phyloP scores from a whole-genome alignment of 768 basidiomycete genomes.

The Tulasnella sp. region DNA sequence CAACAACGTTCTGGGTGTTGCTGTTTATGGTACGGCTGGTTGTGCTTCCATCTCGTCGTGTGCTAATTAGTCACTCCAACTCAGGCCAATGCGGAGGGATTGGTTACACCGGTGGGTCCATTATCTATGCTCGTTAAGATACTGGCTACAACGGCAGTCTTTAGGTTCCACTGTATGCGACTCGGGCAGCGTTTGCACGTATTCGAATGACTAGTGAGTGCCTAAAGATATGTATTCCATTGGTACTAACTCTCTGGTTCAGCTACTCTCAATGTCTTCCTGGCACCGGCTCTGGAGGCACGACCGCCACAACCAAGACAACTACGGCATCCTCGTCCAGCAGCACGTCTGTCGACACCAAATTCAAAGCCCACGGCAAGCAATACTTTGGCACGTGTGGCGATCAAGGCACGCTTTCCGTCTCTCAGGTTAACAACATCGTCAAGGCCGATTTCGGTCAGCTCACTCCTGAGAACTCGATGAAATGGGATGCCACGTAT shows the following conservation, averaged over 20 bases:
- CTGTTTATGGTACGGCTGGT: neutral
- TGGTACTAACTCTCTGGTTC: neutral
- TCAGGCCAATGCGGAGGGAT: neutral
- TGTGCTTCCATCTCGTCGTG: too few relatives aligned
- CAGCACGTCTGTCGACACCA: neutral
- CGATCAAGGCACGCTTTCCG: neutral
- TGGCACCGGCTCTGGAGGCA: neutral
- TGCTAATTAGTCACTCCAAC: too few relatives aligned
- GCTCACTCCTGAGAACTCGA: conserved; percentile 23
- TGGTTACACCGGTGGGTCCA: neutral
- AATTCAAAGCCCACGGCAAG: neutral
- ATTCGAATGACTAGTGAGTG: neutral
- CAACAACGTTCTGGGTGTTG: neutral
- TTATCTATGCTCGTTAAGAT: neutral
- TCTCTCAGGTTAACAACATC: conserved; percentile 16
- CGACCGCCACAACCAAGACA: neutral
- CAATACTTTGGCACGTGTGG: conserved; percentile 4
- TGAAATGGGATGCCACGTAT: conserved; percentile 12
- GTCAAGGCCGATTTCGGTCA: conserved; percentile 20
- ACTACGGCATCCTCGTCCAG: too few relatives aligned
- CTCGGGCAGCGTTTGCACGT: neutral
- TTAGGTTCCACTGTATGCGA: neutral
- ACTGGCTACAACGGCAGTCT: neutral
- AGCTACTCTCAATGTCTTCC: neutral
- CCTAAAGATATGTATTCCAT: neutral